These are phyloP conservation scores for Dryadomyces sulphureus DNA, from an alignment of 2,329 filamentous ascomycete genomes.

Conservation along the genomic window DNA sequence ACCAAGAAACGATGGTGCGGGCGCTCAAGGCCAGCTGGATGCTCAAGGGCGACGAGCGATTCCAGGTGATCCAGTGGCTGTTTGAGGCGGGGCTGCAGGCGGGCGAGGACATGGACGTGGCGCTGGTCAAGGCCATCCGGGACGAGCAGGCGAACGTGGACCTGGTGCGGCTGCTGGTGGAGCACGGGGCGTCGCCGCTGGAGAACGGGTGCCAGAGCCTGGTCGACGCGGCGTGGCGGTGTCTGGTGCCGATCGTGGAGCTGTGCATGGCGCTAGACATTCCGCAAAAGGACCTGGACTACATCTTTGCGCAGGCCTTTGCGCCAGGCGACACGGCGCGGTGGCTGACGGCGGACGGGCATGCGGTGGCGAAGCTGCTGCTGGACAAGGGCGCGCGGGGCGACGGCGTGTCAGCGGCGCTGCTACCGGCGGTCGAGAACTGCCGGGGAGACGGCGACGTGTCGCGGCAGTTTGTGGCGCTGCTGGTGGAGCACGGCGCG, in stretches of 20 bases:
- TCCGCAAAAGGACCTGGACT: conserved; percentile 26
- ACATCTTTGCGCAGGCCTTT: conserved; percentile 30
- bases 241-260: conserved; percentile 23
- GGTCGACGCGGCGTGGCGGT: conserved; percentile 29
- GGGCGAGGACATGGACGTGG: conserved; percentile 33
- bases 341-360: conserved; percentile 33
- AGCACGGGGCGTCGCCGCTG: conserved; percentile 35
- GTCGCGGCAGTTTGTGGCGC: conserved; percentile 29
- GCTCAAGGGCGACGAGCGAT: conserved; percentile 31
- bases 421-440: conserved; percentile 30
- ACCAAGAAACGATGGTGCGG: conserved; percentile 29
- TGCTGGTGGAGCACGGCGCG: conserved; percentile 25
- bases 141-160: conserved; percentile 32
- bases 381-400: conserved; percentile 33
- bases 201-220: conserved; percentile 37
- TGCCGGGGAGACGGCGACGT: conserved; percentile 23
- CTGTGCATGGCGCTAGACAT: conserved; percentile 27
- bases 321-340: conserved; percentile 21
- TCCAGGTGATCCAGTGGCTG: conserved; percentile 32
- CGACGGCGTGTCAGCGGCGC: conserved; percentile 27
- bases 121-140: conserved; percentile 35
- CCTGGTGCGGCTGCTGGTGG: conserved; percentile 31
- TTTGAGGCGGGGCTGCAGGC: conserved; percentile 34
- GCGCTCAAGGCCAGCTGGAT: conserved; percentile 40
- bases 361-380: conserved; percentile 31